These are phyloP conservation scores for Harringtonia aguacate DNA, from an alignment of 2,329 filamentous ascomycete genomes.

Conservation along the genomic window DNA sequence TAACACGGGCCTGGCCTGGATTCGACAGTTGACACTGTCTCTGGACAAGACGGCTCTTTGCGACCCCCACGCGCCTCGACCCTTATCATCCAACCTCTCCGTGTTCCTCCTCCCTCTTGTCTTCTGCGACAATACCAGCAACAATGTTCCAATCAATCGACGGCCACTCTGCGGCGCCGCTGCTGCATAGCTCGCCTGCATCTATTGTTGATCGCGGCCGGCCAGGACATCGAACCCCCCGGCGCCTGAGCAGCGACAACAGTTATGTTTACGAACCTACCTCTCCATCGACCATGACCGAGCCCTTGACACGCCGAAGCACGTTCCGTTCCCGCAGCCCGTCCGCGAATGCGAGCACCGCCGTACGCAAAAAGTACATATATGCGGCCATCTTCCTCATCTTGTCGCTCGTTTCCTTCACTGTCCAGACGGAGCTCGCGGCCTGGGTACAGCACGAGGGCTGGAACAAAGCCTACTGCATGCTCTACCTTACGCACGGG, in stretches of 20 bases:
- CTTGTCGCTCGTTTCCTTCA: constrained; percentile 77
- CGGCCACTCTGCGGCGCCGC: constrained; percentile 2
- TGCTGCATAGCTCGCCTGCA: not conserved
- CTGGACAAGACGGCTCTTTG: not conserved
- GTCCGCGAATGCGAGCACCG: constrained; percentile 47
- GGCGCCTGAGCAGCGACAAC: not conserved
- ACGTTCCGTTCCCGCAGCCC: constrained; percentile 72
- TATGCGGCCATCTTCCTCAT: constrained; percentile 77
- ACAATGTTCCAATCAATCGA: constrained; percentile 1
- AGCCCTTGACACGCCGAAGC: constrained; percentile 38
- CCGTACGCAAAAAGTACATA: constrained; percentile 72
- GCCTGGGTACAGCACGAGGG: constrained; percentile 88
- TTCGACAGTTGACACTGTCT: no score
- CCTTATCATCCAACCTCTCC: not conserved
- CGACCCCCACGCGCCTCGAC: no score
- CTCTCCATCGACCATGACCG: not conserved
- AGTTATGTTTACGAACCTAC: not conserved
- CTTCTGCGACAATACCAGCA: not conserved
- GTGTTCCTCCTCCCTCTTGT: not conserved
- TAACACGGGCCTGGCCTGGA: no score
- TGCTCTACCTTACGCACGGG: constrained; percentile 95
- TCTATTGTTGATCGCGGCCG: constrained; percentile 6
- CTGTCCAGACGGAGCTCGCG: constrained; percentile 89
- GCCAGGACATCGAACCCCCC: constrained; percentile 3
- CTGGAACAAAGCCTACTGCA: constrained; percentile 99